Evolutionary conservation across 2,329 filamentous ascomycete genomes (phyloP), one percentile per base, ranked within the genome.

Genomic region (Penicillium sp.): DNA sequence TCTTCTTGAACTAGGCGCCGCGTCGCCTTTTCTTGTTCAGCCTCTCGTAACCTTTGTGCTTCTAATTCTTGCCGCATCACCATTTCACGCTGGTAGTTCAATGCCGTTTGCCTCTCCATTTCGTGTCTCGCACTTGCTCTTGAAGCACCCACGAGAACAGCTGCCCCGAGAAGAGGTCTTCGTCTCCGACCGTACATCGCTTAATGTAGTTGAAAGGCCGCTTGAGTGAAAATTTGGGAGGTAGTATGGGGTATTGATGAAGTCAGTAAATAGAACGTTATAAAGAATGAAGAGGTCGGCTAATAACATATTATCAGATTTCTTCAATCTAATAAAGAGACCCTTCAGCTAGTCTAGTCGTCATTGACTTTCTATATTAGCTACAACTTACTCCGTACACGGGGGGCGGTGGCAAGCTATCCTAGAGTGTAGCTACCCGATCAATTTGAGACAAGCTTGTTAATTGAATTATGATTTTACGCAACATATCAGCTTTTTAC

Each of bases 61-160:
- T 45, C 44, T 22, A 45, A 2, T 45, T 45, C 44, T 26, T 45
- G 44, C 10, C 44, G 44, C 7, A 45, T 45, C 44, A 9, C 10
- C 22, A 26, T 15, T 26, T 45, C 44, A 45, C 44, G 44, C 44
- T 45, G 22, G 22, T 26, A 45, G 44, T 45, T 22, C 44, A 45
- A 45, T 26, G 22, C 65, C 66, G 44, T 22, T 45, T 45, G 44
- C 15, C 44, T 45, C 22, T 45, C 4, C 2, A 45, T 17, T 45
- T 45, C 44, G 12, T 45, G 44, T 45, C 44, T 15, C 13, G 44
- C 44, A 26, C 44, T 45, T 15, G 22, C 22, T 17, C 44, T 45
- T 22, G 44, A 45, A 6, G 44, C 44, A 45, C 44, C 44, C 44
- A 45, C 44, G 24, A 45, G 44, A 24, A 45, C 44, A 26, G 44